Evolutionary conservation across 108 stramenopile genomes (phyloP), one percentile per base, ranked within the genome.

Genomic region (Discostella pseudostelligera): DNA sequence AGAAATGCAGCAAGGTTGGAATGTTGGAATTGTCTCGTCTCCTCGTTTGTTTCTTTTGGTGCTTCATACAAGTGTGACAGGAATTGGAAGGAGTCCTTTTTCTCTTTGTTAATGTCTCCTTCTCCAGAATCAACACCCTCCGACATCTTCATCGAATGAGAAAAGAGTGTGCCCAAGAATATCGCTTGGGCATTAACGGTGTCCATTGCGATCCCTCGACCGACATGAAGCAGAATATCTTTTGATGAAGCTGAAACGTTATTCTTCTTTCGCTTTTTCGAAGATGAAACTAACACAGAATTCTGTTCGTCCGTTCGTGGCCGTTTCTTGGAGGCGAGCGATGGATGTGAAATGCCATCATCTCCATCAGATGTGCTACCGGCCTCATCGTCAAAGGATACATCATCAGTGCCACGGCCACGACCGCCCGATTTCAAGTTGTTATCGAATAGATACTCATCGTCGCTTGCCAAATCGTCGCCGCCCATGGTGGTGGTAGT

Each of bases 391-490:
- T 65, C 57, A 19, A 51, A 62, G 5, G 73, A 62, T n/a, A 26
- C 58, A 20, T 32, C 42, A 0, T 47, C 59, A 13, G 50, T 55
- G 19, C 43, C 65, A 29, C 65, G 36, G 6, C 7, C 42, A 32
- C 32, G 32, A 21, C 16, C 22, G 11, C 39, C 5, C 7, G 40
- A 6, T 25, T 51, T 12, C 29, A 28, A 45, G 42, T 79, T 45
- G 13, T 76, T 59, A 3, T 64, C 79, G 44, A 64, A 59, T 63
- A 86, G 61, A 62, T 73, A 91, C 62, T 91, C 90, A 59, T 91
- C 90, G 54, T 91, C 91, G 51, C 85, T 84, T 57, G 76, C 84
- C 16, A 92, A 67, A 76, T 92, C 91, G 72, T 92, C 91, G 53
- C 91, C 91, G 26, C 91, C 91, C 86, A 87, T 89, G 39, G 44